Evolutionary conservation across 495 filamentous ascomycete genomes (phyloP), one percentile per base, ranked within the genome.

Genomic region (Xylaria castorea): DNA sequence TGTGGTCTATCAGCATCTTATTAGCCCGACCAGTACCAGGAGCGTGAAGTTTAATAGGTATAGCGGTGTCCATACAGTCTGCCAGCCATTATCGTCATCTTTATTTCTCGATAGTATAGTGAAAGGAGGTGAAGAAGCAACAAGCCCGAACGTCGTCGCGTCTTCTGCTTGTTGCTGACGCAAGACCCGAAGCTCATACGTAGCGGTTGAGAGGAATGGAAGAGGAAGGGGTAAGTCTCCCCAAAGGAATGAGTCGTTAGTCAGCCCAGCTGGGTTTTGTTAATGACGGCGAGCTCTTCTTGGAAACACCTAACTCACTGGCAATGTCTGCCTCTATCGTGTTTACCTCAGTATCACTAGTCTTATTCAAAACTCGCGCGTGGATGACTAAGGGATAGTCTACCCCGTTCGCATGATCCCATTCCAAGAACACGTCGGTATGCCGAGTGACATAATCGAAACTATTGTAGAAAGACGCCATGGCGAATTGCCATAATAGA

Each of bases 141-240:
- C 57, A 22, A 51, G 63, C 14, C 30, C 66, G 27, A 68, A 73
- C 8, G 46, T 14, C 8, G 46, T 14, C 18, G 57, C 69, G 42
- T 70, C 50, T 42, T 40, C 71, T 18, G n/a, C 70, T 61, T 38
- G 66, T 14, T 64, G 60, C 18, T 73, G 75, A 69, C 70, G 70
- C 67, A 77, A 72, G 27, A 84, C 51, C 65, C 83, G 79, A 62
- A 85, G 71, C 70, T 83, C 77, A 34, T 85, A 85, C 53, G 79
- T 71, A 2, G 82, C 82, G 6, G 72, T 73, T 25, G 72, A 55
- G 51, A 82, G 48, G 75, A 80, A 81, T 1, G 76, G 78, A 3
- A 85, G 76, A 6, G 83, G 83, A 48, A 77, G 83, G 8, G 83
- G 83, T 22, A 79, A 71, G 32, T 72, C 76, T 12, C 73, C 69